phyloP scores from a whole-genome alignment of 352 stramenopile genomes.

The Phytophthora rubi region DNA sequence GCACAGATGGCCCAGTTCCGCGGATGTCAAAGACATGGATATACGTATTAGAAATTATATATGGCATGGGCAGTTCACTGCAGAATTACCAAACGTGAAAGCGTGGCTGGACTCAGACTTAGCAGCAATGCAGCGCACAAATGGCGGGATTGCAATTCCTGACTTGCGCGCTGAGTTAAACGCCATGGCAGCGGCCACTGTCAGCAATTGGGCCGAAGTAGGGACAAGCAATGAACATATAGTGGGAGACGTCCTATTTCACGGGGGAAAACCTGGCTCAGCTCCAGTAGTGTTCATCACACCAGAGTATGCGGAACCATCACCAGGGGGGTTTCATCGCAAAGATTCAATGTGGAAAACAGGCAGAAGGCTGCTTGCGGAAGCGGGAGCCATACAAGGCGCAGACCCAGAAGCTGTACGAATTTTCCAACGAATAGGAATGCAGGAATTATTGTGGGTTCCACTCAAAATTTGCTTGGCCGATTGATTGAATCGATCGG shows the following conservation, averaged over 20 bases:
- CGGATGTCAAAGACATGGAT: not conserved
- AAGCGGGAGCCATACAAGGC: not conserved
- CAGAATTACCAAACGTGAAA: not conserved
- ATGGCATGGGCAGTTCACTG: not conserved
- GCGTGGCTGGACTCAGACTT: conserved; percentile 8
- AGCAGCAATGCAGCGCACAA: not conserved
- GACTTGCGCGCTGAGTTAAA: conserved; percentile 1
- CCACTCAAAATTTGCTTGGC: too few species aligned
- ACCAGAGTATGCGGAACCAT: not conserved
- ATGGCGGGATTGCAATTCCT: not conserved
- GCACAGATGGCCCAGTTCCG: not conserved
- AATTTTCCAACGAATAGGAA: not conserved
- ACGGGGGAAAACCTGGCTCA: not conserved
- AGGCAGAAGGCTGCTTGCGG: not conserved
- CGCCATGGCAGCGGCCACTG: not conserved
- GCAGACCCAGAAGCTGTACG: not conserved
- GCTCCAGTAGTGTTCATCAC: not conserved
- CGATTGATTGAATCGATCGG: too few species aligned
- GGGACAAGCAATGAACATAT: not conserved
- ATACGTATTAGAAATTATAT: not conserved
- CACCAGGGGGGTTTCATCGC: not conserved
- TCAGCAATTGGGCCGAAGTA: not conserved
- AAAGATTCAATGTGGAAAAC: not conserved
- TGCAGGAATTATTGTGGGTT: not conserved
- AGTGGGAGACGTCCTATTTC: not conserved